These are phyloP conservation scores for Cadophora sp. DNA, from an alignment of 2,329 filamentous ascomycete species.

Conservation along the genomic window DNA sequence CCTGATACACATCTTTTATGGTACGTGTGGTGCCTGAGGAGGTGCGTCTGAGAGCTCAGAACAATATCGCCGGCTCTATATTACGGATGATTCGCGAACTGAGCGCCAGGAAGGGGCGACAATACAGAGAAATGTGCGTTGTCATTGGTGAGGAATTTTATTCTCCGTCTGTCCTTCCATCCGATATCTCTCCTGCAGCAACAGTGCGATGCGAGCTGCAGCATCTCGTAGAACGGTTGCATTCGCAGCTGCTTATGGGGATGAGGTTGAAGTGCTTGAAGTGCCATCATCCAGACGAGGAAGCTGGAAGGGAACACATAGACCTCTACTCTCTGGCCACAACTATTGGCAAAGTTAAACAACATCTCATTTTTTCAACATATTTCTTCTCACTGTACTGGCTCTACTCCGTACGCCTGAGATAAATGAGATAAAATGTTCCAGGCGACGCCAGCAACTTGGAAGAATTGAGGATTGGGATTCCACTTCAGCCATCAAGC, in stretches of 20 bases:
- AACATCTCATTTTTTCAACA: neutral
- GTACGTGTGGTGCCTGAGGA: neutral
- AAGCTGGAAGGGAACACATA: neutral
- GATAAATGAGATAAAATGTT: neutral
- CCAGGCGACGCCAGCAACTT: neutral
- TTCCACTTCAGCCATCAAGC: slow-evolving; percentile 1
- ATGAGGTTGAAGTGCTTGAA: neutral
- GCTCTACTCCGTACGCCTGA: neutral
- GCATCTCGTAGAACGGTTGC: neutral
- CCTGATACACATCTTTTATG: neutral
- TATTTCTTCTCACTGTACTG: slow-evolving; percentile 3
- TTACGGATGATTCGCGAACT: neutral
- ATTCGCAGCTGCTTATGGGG: neutral
- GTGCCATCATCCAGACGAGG: neutral
- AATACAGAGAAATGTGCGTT: neutral
- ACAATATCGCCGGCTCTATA: neutral
- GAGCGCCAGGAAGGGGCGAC: neutral
- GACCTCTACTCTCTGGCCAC: neutral
- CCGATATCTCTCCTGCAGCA: slow-evolving; percentile 11
- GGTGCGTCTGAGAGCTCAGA: neutral
- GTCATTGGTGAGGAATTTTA: neutral
- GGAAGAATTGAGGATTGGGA: slow-evolving; percentile 5
- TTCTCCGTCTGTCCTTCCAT: slow-evolving; percentile 15
- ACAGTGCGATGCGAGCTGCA: slow-evolving; percentile 3
- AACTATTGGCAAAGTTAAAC: slow-evolving; percentile 11